Evolutionary conservation across 2,329 filamentous ascomycete genomes (phyloP).

Genomic region (Botrytis pseudocinerea): DNA sequence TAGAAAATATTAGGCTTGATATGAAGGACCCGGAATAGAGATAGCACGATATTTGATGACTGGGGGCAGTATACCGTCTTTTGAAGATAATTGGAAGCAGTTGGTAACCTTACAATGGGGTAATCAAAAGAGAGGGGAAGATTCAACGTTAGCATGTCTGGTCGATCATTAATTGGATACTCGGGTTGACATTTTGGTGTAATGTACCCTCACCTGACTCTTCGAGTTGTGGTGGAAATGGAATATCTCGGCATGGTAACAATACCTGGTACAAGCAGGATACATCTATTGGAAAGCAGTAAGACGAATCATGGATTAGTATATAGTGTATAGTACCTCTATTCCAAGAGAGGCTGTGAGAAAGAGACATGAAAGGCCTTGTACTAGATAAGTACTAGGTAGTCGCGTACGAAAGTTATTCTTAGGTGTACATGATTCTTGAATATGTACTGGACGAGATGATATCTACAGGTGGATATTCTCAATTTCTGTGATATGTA

Average conservation of each 20-base stretch:
- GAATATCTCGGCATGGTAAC: slow-evolving; percentile 10
- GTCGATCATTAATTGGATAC: slow-evolving; percentile 21
- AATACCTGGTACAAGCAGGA: slow-evolving; percentile 8
- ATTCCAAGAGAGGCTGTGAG: slow-evolving; percentile 23
- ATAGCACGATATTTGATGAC: slow-evolving; percentile 9
- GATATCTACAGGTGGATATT: slow-evolving; percentile 9
- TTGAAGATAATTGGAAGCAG: slow-evolving; percentile 17
- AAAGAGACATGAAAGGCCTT: background rate
- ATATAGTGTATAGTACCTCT: slow-evolving; percentile 14
- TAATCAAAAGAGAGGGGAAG: slow-evolving; percentile 17
- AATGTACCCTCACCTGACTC: slow-evolving; percentile 19
- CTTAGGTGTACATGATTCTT: slow-evolving; percentile 1
- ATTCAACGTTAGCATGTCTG: slow-evolving; percentile 16
- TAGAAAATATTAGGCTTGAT: slow-evolving; percentile 6
- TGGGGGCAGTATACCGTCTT: slow-evolving; percentile 1
- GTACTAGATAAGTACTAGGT: background rate
- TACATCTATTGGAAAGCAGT: slow-evolving; percentile 12
- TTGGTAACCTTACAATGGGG: slow-evolving; percentile 18
- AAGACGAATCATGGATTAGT: slow-evolving; percentile 17
- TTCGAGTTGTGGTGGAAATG: slow-evolving; percentile 2
- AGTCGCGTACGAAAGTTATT: background rate
- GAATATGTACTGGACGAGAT: slow-evolving; percentile 17
- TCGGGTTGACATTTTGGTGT: slow-evolving; percentile 16
- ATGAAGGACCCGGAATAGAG: slow-evolving; percentile 6
- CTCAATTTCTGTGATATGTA: slow-evolving; percentile 16